Evolutionary conservation across 441 rosid species (phyloP), one percentile per base, ranked within the genome.

Genomic region (Geranium incanum): DNA sequence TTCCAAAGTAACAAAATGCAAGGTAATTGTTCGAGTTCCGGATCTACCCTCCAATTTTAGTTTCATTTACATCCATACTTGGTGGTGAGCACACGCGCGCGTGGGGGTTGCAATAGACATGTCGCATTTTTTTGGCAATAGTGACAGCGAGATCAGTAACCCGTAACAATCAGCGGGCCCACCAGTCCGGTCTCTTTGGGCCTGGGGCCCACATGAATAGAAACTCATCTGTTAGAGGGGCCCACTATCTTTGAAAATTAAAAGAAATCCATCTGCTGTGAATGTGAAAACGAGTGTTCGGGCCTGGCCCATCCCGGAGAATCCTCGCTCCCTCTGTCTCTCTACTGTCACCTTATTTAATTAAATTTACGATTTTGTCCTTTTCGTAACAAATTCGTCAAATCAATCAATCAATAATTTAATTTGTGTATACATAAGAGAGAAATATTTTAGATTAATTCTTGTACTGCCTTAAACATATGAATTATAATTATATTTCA

Each of bases 221-320:
- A 28, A 11, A 11, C 5, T 55, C 62, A 12, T 55, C 62, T 55
- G 21, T 16, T n/a, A n/a, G 33, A 55, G 15, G 62, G 62, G 62
- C 62, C 62, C 62, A 15, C 18, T 5, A 1, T 4, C 62, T 55
- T 55, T 55, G 62, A 55, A 55, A 55, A 55, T 41, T 41, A 41
- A 55, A 55, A 15, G 57, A 16, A 12, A 50, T 11, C 48, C 48
- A 41, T 41, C 62, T 1, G 8, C 62, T 12, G 5, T 15, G 5
- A 55, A 55, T 13, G 18, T 55, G 6, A 55, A 41, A 41, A 41
- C 11, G 48, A 41, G 48, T 41, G 21, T 55, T 15, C 19, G 6
- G 59, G 6, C 62, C 19, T 55, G 62, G 62, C 62, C 62, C 62
- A 55, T 15, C 21, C 62, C 62, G 15, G 62, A 55, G 15, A 55